Conservation (phyloP, 192 early-diverging fungal genomes). For the Diversispora epigaea region DNA sequence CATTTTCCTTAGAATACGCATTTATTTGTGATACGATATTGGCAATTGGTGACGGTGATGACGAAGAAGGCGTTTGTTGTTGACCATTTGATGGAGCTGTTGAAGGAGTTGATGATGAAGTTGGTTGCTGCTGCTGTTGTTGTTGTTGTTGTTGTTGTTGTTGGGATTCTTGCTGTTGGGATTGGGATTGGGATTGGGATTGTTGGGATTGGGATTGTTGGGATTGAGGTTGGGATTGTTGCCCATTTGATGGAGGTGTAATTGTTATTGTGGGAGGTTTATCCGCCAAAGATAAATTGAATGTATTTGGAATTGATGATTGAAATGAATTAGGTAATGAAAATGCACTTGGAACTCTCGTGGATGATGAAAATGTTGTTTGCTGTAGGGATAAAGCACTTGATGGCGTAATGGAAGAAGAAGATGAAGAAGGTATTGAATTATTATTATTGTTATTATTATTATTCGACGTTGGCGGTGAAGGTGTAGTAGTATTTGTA, state of each 20-base stretch:
- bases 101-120: too few species aligned
- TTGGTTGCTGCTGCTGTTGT: background rate
- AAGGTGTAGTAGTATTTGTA: too few species aligned
- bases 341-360: background rate
- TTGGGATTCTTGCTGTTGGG: background rate
- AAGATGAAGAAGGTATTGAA: too few species aligned
- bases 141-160: background rate
- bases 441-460: background rate
- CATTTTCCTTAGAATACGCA: slow-evolving; percentile 43
- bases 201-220: background rate
- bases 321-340: background rate
- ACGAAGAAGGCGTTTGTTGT: slow-evolving; percentile 13
- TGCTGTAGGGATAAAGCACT: too few species aligned
- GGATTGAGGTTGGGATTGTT: background rate
- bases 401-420: too few species aligned
- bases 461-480: too few species aligned
- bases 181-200: background rate
- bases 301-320: background rate
- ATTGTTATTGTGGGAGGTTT: background rate
- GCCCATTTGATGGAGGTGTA: background rate
- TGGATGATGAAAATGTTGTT: background rate
- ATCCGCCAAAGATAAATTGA: background rate
- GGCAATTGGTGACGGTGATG: slow-evolving; percentile 10
- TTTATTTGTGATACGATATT: slow-evolving; percentile 40
- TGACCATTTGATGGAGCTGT: slow-evolving; percentile 27